Base-by-base conservation (phyloP, 2,329 filamentous ascomycete genomes). In the Diaporthe citri region DNA sequence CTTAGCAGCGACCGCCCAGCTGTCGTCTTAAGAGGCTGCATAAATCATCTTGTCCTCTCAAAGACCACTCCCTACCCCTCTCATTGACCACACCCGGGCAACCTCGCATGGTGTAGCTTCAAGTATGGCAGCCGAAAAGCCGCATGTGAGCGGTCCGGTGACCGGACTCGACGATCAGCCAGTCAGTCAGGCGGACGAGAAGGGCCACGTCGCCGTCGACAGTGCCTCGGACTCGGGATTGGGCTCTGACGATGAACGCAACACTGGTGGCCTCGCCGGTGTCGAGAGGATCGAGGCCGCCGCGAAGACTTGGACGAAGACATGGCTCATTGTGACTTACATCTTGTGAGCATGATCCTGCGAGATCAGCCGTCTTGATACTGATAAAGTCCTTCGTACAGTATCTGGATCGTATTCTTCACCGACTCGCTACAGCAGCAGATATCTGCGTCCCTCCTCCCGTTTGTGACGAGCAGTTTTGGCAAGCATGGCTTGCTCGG, bases 241-340 rank as follows among this genome's bases (percentile, higher is more conserved):
- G 1, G 34, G 31, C 9, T 46, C 64, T 9, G 64, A 69, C 9
- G 22, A 69, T 39, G 48, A 55, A 15, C 64, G 17, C 15, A 69
- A 69, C 25, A 73, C 59, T 17, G 72, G 64, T 28, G 82, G 82
- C 12, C 86, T 88, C 79, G 80, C 82, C 12, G 87, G 87, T 80
- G 86, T 89, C 25, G 83, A 85, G 74, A 85, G 85, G 70, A 84
- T 88, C n/a, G 85, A 88, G 78, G 87, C 87, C 20, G 84, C 85
- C 12, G 85, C 87, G 39, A 85, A 84, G 57, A 85, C 86, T 48
- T 87, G 86, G 86, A 81, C 83, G 0, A 84, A 75, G 59, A 78
- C 77, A 43, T 81, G 86, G 69, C 81, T 88, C 20, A 82, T 85
- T n/a, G 28, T 81, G 1, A 85, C 87, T 51, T 88, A 88, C 74